Evolutionary conservation across 2,329 filamentous ascomycete genomes (phyloP).

Genomic region (Neonectria ditissima): DNA sequence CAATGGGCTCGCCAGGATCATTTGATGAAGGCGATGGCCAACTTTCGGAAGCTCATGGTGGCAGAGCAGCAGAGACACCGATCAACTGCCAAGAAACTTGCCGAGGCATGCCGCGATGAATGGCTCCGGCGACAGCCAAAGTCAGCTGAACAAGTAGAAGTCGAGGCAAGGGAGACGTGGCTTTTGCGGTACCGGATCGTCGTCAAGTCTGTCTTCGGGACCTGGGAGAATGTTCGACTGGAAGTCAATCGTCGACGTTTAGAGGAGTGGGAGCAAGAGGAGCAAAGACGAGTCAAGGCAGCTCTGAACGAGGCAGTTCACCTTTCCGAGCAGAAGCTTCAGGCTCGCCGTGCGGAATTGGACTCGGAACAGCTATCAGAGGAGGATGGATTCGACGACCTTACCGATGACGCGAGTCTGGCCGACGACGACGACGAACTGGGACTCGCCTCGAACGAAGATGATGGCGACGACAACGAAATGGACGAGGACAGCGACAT

Average conservation of each 20-base stretch:
- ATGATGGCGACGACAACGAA: constrained; percentile 56
- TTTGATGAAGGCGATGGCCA: constrained; percentile 79
- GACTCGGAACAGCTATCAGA: constrained; percentile 65
- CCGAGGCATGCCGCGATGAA: constrained; percentile 80
- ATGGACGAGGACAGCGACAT: constrained; percentile 56
- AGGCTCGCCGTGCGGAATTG: constrained; percentile 66
- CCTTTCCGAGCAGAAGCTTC: constrained; percentile 75
- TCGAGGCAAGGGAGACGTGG: constrained; percentile 78
- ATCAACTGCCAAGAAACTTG: constrained; percentile 80
- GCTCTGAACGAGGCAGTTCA: constrained; percentile 81
- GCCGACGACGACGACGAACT: constrained; percentile 50
- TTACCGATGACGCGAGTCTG: constrained; percentile 59
- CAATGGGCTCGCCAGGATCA: constrained; percentile 93
- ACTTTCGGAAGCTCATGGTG: constrained; percentile 83
- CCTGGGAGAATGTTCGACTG: constrained; percentile 72
- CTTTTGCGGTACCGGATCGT: constrained; percentile 78
- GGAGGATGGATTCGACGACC: constrained; percentile 60
- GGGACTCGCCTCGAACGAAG: constrained; percentile 51
- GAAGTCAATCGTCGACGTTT: constrained; percentile 72
- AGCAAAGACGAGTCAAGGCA: constrained; percentile 72
- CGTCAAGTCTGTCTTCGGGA: constrained; percentile 66
- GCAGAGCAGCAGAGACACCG: constrained; percentile 84
- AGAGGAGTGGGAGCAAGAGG: constrained; percentile 73
- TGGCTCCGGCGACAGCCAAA: constrained; percentile 81
- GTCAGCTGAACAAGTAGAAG: constrained; percentile 82